Evolutionary conservation across 345 rosid genomes (phyloP).

Genomic region (Murraya koenigii): DNA sequence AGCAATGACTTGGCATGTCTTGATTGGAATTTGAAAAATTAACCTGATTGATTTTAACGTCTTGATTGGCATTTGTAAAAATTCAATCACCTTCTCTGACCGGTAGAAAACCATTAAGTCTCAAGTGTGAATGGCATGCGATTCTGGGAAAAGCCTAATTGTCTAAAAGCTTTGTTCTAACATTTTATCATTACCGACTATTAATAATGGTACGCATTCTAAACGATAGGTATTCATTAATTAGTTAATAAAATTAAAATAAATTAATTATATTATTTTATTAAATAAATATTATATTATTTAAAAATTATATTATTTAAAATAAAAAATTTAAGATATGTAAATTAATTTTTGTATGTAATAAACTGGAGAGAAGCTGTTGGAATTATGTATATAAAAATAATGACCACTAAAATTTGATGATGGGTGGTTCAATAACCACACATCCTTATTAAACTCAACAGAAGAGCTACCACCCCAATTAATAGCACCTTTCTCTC

Average conservation of each 20-base stretch:
- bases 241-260: too few species aligned
- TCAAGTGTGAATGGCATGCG: background rate
- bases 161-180: too few species aligned
- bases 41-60: background rate
- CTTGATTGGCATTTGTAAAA: background rate
- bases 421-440: conserved; percentile 23
- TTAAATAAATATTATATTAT: too few species aligned
- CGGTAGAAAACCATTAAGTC: background rate
- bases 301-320: too few species aligned
- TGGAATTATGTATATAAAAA: conserved; percentile 3
- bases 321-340: too few species aligned
- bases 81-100: background rate
- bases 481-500: conserved; percentile 26
- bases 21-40: background rate
- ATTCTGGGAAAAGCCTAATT: too few species aligned
- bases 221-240: too few species aligned
- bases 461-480: conserved; percentile 17
- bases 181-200: too few species aligned
- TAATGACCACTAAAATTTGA: conserved; percentile 40
- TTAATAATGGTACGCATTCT: too few species aligned
- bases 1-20: background rate
- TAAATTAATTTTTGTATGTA: too few species aligned
- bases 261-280: too few species aligned
- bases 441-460: conserved; percentile 41
- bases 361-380: background rate